A percentile compares a stretch with the other conserved stretches of the same genome.
Evolutionary conservation across 768 basidiomycete species (phyloP).

Genomic region (Coprinopsis strossmayeri): DNA sequence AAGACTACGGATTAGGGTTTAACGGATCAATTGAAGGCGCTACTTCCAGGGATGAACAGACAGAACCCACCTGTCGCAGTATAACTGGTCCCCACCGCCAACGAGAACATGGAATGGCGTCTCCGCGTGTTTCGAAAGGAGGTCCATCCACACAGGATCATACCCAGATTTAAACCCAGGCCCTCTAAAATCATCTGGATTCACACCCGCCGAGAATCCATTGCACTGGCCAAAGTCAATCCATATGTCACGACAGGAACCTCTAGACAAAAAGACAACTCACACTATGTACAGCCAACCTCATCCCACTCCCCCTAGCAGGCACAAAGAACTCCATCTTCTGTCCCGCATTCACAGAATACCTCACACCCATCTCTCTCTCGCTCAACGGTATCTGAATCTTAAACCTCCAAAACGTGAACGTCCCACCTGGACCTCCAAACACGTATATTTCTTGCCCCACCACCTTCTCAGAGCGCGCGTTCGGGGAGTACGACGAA

Average conservation of each 20-base stretch:
- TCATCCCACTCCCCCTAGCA: constrained; percentile 73
- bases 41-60: background rate
- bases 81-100: constrained; percentile 92
- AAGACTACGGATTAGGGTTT: constrained; percentile 41
- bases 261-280: constrained; percentile 15
- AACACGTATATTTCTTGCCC: constrained; percentile 77
- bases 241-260: background rate
- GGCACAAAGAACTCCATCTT: constrained; percentile 81
- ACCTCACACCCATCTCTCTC: constrained; percentile 70
- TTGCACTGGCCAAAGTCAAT: constrained; percentile 52
- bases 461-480: constrained; percentile 34
- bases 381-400: constrained; percentile 71
- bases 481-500: constrained; percentile 18
- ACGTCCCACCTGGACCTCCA: constrained; percentile 57
- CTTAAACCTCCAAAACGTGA: constrained; percentile 92
- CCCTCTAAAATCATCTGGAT: constrained; percentile 79
- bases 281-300: constrained; percentile 86
- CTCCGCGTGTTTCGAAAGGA: constrained; percentile 76
- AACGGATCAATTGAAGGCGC: constrained; percentile 3
- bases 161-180: constrained; percentile 77
- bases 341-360: constrained; percentile 78
- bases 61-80: constrained; percentile 63
- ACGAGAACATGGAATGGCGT: constrained; percentile 86
- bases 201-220: constrained; percentile 84
- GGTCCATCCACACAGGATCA: constrained; percentile 90